These are phyloP conservation scores for Quercus glauca DNA, from an alignment of 306 rosid genomes.

Conservation along the genomic window DNA sequence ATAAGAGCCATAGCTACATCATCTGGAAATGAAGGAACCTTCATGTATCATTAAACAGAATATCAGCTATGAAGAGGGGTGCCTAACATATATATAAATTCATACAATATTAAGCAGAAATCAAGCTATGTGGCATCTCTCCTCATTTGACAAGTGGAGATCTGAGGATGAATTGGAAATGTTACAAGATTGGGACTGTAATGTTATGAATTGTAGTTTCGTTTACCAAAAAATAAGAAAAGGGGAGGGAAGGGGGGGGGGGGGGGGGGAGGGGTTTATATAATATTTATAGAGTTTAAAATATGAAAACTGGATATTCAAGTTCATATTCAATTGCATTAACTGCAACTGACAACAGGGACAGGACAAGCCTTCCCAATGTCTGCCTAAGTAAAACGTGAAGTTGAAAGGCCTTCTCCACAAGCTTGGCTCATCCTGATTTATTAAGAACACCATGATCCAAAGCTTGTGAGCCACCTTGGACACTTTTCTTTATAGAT, in stretches of 20 bases:
- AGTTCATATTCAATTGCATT: not conserved
- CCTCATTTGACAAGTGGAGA: not conserved
- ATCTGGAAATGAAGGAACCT: slow-evolving; percentile 99
- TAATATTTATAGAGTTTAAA: not conserved
- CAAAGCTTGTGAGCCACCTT: not conserved
- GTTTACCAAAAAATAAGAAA: not conserved
- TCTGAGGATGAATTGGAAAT: not conserved
- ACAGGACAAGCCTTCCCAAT: not conserved
- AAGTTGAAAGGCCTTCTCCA: not conserved
- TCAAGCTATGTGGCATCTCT: not conserved
- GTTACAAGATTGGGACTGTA: not conserved
- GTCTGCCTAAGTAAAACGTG: not conserved
- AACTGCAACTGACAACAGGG: not conserved
- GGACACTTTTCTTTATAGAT: not conserved
- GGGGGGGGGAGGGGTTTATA: no score
- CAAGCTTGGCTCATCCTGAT: not conserved
- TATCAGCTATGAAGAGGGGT: slow-evolving; percentile 30
- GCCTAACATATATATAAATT: slow-evolving; percentile 11
- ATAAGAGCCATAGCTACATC: slow-evolving; percentile 95
- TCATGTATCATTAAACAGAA: slow-evolving; percentile 33
- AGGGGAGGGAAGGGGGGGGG: no score
- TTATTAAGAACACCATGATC: not conserved
- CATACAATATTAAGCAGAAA: slow-evolving; percentile 7
- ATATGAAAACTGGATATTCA: not conserved
- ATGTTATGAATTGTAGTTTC: not conserved